Evolutionary conservation across 768 basidiomycete species (phyloP), one percentile per base, ranked within the genome.

Genomic region (Lactarius indigo): DNA sequence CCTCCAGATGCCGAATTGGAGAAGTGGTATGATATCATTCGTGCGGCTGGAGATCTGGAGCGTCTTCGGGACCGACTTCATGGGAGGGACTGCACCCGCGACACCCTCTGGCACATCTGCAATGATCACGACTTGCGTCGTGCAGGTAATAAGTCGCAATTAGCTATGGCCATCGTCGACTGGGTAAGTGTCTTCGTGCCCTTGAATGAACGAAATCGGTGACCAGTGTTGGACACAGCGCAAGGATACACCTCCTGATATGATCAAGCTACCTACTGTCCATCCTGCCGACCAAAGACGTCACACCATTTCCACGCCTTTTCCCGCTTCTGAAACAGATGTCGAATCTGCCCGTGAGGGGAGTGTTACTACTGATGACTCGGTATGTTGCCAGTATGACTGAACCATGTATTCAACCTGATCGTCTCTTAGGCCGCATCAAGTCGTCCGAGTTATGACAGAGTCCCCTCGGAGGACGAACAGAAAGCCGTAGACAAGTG

Each of bases 101-200:
- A 59, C 5, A 61, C 39, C 2, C 63, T 71, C 9, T 71, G 60
- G 62, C 58, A 69, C 26, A 52, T 71, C 6, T 71, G 70, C 39
- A 54, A 20, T 13, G 59, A 71, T 55, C 52, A 65, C 3, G 30
- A 58, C 26, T 33, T 71, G 23, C 56, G 47, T 17, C 26, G 42
- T n/a, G 65, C 62, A 12, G 68, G 68, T 5, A 62, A 63, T 6
- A 66, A 56, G 8, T 1, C 1, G 3, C 68, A 69, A 23, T 35
- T 71, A 26, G 55, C 30, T 3, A 33, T 5, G 3, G 7, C 57
- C 12, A 57, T 71, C 6, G 52, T 33, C 33, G 30, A 65, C 44
- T 71, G 68, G 68, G 70, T 71, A 44, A 50, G 68, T 60, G 18
- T 17, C n/a, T 58, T 64, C 13, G 13, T 5, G 61, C 17, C 20